A percentile compares a stretch with the other conserved stretches of the same genome.
Evolutionary conservation across 148 eudicot genomes (phyloP).

Genomic region (Polygonum maritimum): DNA sequence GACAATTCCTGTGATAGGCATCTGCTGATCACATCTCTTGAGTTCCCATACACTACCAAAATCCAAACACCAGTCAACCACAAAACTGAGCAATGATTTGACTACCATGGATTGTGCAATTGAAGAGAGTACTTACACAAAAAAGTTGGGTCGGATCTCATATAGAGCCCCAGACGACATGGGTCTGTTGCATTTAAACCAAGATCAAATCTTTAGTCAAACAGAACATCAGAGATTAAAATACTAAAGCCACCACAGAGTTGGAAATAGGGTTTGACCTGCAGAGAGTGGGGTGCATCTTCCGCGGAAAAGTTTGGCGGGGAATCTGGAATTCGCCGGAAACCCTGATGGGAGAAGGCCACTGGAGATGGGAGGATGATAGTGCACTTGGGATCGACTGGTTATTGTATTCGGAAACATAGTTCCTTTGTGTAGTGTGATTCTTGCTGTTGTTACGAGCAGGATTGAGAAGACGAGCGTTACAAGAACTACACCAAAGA

Average conservation of each 20-base stretch:
- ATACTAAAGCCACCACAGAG: neutral
- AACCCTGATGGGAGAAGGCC: neutral
- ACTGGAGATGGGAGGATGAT: neutral
- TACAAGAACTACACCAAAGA: neutral
- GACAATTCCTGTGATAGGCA: neutral
- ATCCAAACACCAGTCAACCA: neutral
- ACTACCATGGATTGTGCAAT: neutral
- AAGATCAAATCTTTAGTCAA: neutral
- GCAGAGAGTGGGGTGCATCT: neutral
- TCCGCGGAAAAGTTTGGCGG: neutral
- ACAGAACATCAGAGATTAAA: neutral
- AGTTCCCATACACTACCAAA: constrained; percentile 1
- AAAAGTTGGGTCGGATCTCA: neutral
- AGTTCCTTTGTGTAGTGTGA: neutral
- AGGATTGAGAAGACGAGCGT: neutral
- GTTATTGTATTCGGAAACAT: neutral
- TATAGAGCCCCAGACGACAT: constrained; percentile 2
- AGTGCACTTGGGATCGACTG: neutral
- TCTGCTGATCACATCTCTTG: neutral
- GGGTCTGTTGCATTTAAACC: neutral
- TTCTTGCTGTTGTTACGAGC: neutral
- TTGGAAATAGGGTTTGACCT: neutral
- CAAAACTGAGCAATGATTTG: neutral
- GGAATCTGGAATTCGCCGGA: neutral
- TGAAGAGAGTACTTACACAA: neutral